These are phyloP conservation scores for Spergularia azorica DNA, from an alignment of 179 eudicot genomes.

Conservation along the genomic window DNA sequence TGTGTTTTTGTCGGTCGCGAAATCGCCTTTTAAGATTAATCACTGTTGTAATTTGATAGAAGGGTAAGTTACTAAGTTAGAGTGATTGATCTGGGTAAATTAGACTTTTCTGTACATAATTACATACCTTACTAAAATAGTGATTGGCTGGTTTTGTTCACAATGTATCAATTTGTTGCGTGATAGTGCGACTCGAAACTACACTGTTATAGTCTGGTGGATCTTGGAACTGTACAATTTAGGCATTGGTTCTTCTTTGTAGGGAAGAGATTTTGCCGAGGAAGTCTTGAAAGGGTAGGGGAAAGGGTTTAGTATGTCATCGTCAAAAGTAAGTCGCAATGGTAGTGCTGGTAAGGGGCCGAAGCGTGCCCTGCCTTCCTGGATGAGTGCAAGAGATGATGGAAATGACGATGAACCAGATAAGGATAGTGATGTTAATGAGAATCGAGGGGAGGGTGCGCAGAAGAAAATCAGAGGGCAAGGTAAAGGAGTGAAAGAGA, in stretches of 20 bases:
- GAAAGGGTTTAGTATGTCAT: slow-evolving; percentile 44
- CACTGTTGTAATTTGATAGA: too few relatives aligned
- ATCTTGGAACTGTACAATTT: neutral
- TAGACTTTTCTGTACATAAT: neutral
- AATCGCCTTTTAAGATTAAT: neutral
- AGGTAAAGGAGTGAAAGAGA: slow-evolving; percentile 23
- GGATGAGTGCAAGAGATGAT: slow-evolving; percentile 77
- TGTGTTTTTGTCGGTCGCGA: neutral
- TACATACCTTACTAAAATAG: neutral
- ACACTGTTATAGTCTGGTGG: neutral
- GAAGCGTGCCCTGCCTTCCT: slow-evolving; percentile 77
- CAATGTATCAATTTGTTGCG: neutral
- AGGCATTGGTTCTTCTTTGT: too few relatives aligned
- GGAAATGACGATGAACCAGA: slow-evolving; percentile 33
- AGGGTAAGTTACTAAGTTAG: neutral
- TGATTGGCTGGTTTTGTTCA: neutral
- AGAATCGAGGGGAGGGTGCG: slow-evolving; percentile 26
- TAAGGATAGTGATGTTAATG: slow-evolving; percentile 32
- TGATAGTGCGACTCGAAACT: neutral
- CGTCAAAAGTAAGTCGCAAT: slow-evolving; percentile 39
- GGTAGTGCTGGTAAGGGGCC: slow-evolving; percentile 35
- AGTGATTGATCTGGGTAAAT: neutral
- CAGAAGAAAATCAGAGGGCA: slow-evolving; percentile 34
- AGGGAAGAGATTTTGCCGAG: neutral
- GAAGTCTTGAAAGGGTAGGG: neutral